Evolutionary conservation across 129 eudicot genomes (phyloP), one percentile per base, ranked within the genome.

Genomic region (Flaveria trinervia): DNA sequence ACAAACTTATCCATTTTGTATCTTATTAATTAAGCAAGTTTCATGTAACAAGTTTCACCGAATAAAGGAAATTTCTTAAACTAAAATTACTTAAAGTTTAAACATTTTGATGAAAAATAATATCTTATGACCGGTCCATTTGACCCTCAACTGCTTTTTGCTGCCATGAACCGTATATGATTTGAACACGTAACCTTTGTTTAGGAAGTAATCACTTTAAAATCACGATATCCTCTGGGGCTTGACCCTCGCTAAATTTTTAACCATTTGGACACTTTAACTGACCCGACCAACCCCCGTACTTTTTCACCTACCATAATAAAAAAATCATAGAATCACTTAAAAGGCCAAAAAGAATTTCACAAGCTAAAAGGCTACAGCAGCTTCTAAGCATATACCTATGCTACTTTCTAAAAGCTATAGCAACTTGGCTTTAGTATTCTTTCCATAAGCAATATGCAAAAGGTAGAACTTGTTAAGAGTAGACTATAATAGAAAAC

Each of bases 381-480:
- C 22, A 23, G 39, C 59, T 46, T 23, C 59, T 5, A 69, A 23
- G 73, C 46, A 69, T 69, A 69, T 46, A 25, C 73, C 39, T 69
- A 69, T 46, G 41, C 43, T 46, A 69, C 59, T 46, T 69, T 69
- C 57, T 69, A 46, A 69, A 69, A 69, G 73, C 73, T 70, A 70
- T 26, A 70, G 14, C 60, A 70, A 74, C 16, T 64, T 41, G 52
- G 22, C 22, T 49, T 72, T 75, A 17, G 51, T 65, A 65, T 75
- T 18, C 50, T 13, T 65, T 48, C 2, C 64, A 75, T 65, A 30
- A 48, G 36, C 71, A 46, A 45, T 5, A 46, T n/a, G 72, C 72
- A 49, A 45, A 26, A 59, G 17, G 51, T 17, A 28, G 11, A 64
- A 18, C 48, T 46, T 75, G 64, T 7, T 48, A 30, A 48, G 14